Evolutionary conservation across 306 rosid species (phyloP).

Genomic region (Vigna trinervia): DNA sequence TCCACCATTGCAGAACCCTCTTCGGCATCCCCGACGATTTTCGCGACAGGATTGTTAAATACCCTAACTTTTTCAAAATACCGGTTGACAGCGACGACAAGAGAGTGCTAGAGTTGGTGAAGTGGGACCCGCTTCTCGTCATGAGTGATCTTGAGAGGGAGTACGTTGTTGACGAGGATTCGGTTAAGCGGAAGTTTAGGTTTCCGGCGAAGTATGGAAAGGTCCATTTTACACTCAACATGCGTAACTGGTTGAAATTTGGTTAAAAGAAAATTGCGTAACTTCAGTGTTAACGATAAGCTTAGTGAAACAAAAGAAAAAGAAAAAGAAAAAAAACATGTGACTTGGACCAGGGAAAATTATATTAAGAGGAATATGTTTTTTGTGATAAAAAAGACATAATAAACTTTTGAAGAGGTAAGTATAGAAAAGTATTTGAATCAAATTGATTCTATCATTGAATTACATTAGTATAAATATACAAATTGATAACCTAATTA

Average conservation of each 20-base stretch:
- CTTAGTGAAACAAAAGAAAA: background rate
- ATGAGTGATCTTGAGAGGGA: constrained; percentile 81
- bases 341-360: background rate
- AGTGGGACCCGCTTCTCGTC: constrained; percentile 77
- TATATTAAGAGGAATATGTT: background rate
- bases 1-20: constrained; percentile 68
- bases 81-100: constrained; percentile 57
- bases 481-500: too few relatives aligned
- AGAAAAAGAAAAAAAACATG: background rate
- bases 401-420: background rate
- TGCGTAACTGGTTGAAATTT: too few relatives aligned
- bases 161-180: constrained; percentile 73
- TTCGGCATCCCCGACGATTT: constrained; percentile 87
- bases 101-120: constrained; percentile 77
- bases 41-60: constrained; percentile 68
- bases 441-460: too few relatives aligned
- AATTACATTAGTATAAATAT: too few relatives aligned
- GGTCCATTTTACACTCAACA: constrained; percentile 20
- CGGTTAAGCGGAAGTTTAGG: constrained; percentile 69
- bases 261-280: too few relatives aligned
- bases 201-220: constrained; percentile 81
- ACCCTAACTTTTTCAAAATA: constrained; percentile 59
- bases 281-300: too few relatives aligned
- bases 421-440: background rate
- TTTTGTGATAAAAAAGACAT: background rate